Evolutionary conservation across 2,329 filamentous ascomycete species (phyloP), one percentile per base, ranked within the genome.

Genomic region (Trichoderma sp.): DNA sequence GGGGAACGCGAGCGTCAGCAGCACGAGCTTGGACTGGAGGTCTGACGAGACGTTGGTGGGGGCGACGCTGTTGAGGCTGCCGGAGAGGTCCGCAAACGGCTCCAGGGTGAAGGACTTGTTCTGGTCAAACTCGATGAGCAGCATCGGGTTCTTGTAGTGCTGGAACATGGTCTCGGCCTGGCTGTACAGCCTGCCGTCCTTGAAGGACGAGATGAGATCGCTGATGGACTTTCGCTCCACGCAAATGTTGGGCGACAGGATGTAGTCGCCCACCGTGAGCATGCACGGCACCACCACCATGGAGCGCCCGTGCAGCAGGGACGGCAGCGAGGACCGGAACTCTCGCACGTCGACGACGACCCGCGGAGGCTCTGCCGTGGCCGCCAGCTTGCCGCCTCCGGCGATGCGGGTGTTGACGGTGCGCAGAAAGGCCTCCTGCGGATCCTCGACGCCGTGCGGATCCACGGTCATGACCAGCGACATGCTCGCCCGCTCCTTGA

Each of bases 381-480:
- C 93, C 7, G 83, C 83, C 1, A 98, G 82, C 51, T 91, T 87
- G 9, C 95, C 95, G 56, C 95, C 95, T 64, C 95, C 95, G 1
- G 95, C 95, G 72, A 99, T 98, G 66, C 95, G 88, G 6, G 95
- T 99, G 78, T 98, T 99, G 76, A 99, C 88, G 3, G 94, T 98
- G 45, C 95, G 90, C 7, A 99, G 84, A 76, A 99, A 98, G 26
- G 89, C 86, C 74, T 98, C 93, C 77, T 98, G 90, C 0, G 93
- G 90, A 69, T 97, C 92, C 71, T 92, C 87, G 57, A 86, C 81
- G 56, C 85, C 86, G 70, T 88, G 85, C 0, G 85, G 78, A 68
- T 94, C 90, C 48, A 87, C 85, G 1, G 89, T 92, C 76, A 97
- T 84, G 43, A 93, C 94, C 56, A 98, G 77, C 0, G 93, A 91